Conservation (phyloP, 331 rosid genomes). For the Saraca asoca region DNA sequence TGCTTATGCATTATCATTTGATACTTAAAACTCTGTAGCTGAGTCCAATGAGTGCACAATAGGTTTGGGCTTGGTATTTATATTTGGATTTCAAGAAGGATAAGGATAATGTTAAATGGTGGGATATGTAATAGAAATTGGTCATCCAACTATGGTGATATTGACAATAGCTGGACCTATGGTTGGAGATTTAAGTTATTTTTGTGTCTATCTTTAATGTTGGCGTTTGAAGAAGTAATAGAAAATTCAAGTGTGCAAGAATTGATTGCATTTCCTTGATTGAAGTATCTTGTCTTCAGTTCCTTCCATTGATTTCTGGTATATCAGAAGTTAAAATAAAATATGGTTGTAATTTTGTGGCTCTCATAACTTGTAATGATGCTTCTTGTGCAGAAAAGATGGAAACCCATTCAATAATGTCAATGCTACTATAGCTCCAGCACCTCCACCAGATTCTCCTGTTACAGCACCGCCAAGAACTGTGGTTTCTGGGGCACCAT, state of each 20-base stretch:
- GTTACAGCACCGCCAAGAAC: slow-evolving; percentile 52
- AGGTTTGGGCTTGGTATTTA: slow-evolving; percentile 18
- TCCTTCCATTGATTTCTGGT: slow-evolving; percentile 24
- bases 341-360: slow-evolving; percentile 23
- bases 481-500: slow-evolving; percentile 44
- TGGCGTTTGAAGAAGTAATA: not conserved
- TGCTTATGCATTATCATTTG: slow-evolving; percentile 13
- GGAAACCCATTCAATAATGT: slow-evolving; percentile 77
- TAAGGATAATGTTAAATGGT: slow-evolving; percentile 6
- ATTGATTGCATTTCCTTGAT: slow-evolving; percentile 13
- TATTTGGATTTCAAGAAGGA: slow-evolving; percentile 16
- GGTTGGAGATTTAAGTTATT: slow-evolving; percentile 4
- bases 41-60: not conserved
- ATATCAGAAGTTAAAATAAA: slow-evolving; percentile 19
- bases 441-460: slow-evolving; percentile 57
- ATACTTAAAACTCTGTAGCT: slow-evolving; percentile 26
- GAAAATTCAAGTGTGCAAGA: slow-evolving; percentile 2
- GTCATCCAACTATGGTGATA: slow-evolving; percentile 4
- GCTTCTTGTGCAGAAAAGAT: slow-evolving; percentile 64
- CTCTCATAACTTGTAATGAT: slow-evolving; percentile 29
- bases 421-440: slow-evolving; percentile 52
- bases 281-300: not conserved
- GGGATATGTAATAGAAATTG: slow-evolving; percentile 17
- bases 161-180: slow-evolving; percentile 4
- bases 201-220: slow-evolving; percentile 1